Evolutionary conservation across 257 asterid genomes (phyloP).

Genomic region (Coffea eugenioides): DNA sequence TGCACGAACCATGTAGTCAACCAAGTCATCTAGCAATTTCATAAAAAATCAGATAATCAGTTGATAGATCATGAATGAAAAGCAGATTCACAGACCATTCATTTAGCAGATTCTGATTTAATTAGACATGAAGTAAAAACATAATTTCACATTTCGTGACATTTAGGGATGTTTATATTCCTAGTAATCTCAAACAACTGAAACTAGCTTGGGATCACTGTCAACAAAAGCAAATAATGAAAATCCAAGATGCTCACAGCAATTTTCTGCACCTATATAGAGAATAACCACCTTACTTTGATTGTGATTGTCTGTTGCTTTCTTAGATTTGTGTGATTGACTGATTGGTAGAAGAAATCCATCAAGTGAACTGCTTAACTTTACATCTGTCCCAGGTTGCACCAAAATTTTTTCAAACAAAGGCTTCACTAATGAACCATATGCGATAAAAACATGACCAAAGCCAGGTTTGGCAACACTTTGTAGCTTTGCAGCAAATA

Average conservation of each 20-base stretch:
- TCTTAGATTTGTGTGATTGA: conserved; percentile 57
- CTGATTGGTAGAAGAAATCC: conserved; percentile 70
- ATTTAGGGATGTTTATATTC: neutral
- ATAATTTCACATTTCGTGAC: no score
- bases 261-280: neutral
- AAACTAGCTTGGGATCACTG: neutral
- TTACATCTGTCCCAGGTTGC: conserved; percentile 65
- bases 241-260: neutral
- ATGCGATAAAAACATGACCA: conserved; percentile 67
- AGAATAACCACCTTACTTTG: conserved; percentile 47
- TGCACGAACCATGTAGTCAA: neutral
- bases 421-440: conserved; percentile 79
- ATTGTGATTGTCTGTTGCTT: conserved; percentile 33
- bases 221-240: neutral
- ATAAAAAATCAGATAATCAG: neutral
- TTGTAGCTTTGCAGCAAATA: conserved; percentile 84
- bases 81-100: neutral
- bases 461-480: conserved; percentile 40
- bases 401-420: conserved; percentile 70
- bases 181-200: neutral
- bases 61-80: neutral
- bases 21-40: neutral
- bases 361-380: conserved; percentile 51
- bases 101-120: neutral
- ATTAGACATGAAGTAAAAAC: no score